Evolutionary conservation across 805 yeast genomes (phyloP).

Genomic region (Pichia kluyveri): DNA sequence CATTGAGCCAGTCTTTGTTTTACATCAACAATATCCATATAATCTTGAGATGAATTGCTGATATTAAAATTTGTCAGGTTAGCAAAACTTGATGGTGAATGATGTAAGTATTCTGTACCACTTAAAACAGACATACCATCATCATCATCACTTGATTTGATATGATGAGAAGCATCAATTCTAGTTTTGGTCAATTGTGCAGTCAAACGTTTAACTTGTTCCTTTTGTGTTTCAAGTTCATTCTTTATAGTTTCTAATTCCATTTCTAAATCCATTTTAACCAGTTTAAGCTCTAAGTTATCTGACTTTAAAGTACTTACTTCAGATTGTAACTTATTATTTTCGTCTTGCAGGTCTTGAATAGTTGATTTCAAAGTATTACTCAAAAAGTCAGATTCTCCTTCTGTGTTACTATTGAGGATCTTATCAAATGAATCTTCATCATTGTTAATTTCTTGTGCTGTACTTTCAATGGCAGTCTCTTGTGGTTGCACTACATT

Average conservation of each 20-base stretch:
- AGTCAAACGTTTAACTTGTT: conserved; percentile 14
- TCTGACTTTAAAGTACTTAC: conserved; percentile 13
- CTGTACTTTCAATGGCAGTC: not conserved
- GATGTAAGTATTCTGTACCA: conserved; percentile 11
- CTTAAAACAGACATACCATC: conserved; percentile 12
- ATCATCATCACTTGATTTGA: conserved; percentile 18
- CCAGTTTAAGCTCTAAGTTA: conserved; percentile 19
- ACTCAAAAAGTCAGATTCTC: conserved; percentile 18
- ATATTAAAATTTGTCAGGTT: conserved; percentile 17
- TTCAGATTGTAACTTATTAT: conserved; percentile 12
- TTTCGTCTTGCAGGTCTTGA: conserved; percentile 23
- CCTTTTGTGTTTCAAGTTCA: conserved; percentile 26
- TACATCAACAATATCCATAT: conserved; percentile 44
- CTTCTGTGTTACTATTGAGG: conserved; percentile 1
- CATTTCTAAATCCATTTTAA: conserved; percentile 25
- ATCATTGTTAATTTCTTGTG: conserved; percentile 6
- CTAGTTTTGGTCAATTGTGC: conserved; percentile 26
- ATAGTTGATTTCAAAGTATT: conserved; percentile 27
- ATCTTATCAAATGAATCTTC: conserved; percentile 10
- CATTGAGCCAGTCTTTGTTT: conserved; percentile 56
- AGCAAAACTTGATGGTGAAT: conserved; percentile 16
- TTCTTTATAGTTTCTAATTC: conserved; percentile 30
- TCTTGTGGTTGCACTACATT: too few relatives aligned
- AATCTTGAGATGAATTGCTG: conserved; percentile 19
- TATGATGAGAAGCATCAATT: conserved; percentile 19